Evolutionary conservation across 73 alveolate species (phyloP).

Genomic region (Paramecium sonneborni): DNA sequence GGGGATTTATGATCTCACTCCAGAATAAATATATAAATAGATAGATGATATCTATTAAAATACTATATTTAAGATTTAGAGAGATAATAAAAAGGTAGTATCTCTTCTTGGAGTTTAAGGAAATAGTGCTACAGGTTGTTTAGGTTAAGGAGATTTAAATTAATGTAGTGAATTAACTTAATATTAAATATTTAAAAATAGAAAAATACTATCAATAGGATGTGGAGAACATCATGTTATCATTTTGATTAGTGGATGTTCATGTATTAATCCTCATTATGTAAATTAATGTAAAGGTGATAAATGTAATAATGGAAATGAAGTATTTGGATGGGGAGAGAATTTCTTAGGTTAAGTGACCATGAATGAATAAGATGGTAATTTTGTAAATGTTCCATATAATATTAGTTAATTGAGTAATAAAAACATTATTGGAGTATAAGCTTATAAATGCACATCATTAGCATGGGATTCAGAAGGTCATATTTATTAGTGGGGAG

Average conservation of each 20-base stretch:
- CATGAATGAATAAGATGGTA: background rate
- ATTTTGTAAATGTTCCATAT: background rate
- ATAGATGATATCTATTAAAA: conserved; percentile 12
- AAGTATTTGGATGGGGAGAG: conserved; percentile 56
- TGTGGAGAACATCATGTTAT: conserved; percentile 55
- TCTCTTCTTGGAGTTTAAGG: background rate
- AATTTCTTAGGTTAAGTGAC: conserved; percentile 40
- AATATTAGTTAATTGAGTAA: conserved; percentile 16
- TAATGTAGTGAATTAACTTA: background rate
- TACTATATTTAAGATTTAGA: background rate
- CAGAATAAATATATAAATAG: conserved; percentile 39
- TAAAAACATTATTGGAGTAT: background rate
- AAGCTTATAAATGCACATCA: conserved; percentile 48
- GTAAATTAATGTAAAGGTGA: background rate
- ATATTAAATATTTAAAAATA: background rate
- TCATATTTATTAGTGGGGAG: conserved; percentile 17
- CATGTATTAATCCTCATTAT: conserved; percentile 25
- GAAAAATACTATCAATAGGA: background rate
- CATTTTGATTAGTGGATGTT: conserved; percentile 34
- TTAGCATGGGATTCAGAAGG: conserved; percentile 43
- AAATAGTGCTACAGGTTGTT: conserved; percentile 42
- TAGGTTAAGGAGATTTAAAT: conserved; percentile 26
- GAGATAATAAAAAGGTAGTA: conserved; percentile 17
- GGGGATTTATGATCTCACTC: conserved; percentile 1
- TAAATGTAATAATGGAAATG: conserved; percentile 36